A percentile compares a stretch with the other conserved stretches of the same genome.
Conservation (phyloP, 2,329 filamentous ascomycete genomes). For the Ceratocystis ficicola region DNA sequence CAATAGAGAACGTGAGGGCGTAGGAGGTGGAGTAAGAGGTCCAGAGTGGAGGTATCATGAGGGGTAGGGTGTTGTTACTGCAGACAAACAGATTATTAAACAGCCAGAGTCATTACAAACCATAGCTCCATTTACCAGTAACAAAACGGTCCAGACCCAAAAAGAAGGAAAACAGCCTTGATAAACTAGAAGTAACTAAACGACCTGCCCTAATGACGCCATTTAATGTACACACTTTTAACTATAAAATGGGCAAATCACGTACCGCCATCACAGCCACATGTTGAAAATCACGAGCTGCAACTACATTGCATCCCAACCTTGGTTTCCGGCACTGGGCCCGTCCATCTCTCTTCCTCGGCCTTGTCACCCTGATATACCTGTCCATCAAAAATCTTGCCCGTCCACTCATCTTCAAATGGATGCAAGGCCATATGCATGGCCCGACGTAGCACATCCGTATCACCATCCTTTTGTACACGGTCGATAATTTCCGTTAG, state of each 20-base stretch:
- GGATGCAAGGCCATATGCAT: slow-evolving; percentile 77
- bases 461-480: slow-evolving; percentile 73
- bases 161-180: background rate
- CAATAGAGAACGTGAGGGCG: background rate
- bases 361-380: slow-evolving; percentile 47
- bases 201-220: background rate
- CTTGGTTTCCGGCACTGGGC: slow-evolving; percentile 67
- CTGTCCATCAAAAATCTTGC: slow-evolving; percentile 36
- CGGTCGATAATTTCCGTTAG: slow-evolving; percentile 84
- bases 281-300: slow-evolving; percentile 52
- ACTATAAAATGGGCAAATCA: no score
- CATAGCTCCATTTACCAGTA: slow-evolving; percentile 1
- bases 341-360: slow-evolving; percentile 72
- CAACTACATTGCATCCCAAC: slow-evolving; percentile 90
- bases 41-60: background rate
- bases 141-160: background rate
- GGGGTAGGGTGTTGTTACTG: slow-evolving; percentile 7
- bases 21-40: background rate
- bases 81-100: slow-evolving; percentile 16
- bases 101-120: slow-evolving; percentile 10
- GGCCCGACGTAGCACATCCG: slow-evolving; percentile 61
- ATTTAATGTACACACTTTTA: background rate
- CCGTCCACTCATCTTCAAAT: slow-evolving; percentile 67
- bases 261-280: background rate
- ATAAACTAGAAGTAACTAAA: no score